Evolutionary conservation across 2,329 filamentous ascomycete species (phyloP), one percentile per base, ranked within the genome.

Genomic region (Claviceps sp.): DNA sequence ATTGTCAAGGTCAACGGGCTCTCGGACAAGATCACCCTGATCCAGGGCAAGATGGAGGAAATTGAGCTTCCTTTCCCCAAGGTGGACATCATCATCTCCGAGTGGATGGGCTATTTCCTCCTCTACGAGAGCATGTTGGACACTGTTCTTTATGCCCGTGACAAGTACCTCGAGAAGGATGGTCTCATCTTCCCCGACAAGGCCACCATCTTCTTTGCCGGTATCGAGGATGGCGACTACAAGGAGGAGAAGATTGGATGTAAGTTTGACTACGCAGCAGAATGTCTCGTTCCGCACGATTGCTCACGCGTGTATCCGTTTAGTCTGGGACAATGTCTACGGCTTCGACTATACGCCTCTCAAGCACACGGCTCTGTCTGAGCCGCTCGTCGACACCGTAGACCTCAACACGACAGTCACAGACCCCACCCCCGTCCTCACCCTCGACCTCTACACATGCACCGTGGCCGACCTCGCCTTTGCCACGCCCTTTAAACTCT

Each of bases 11-110:
- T 78, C 60, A 98, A 98, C 70, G 90, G 91, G 61, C 82, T 98
- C 78, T 79, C 85, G 50, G 86, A 91, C 74, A 95, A 95, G 80
- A 96, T 98, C 69, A 97, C 93, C 50, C 81, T 98, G 55, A 81
- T 98, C 58, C 93, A 97, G 75, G 93, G 93, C 68, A 98, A 98
- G 81, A 98, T 98, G 93, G 93, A 98, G 75, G 93, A 98, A 74
- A 89, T 98, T 46, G 77, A 86, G 64, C 77, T 98, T 56, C 93
- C 93, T 19, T 95, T 86, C 71, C 85, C 89, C 64, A 87, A 97
- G 73, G 93, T 98, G 59, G 93, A 98, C 66, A 98, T 98, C 68
- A 98, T 98, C 73, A 95, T 98, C 68, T 97, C 91, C 2, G 93
- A 98, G 76, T 98, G 93, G 93, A 98, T 98, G 93, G 93, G 93